These are phyloP conservation scores for Phytopythium boreale DNA, from an alignment of 352 stramenopile genomes.

Conservation along the genomic window DNA sequence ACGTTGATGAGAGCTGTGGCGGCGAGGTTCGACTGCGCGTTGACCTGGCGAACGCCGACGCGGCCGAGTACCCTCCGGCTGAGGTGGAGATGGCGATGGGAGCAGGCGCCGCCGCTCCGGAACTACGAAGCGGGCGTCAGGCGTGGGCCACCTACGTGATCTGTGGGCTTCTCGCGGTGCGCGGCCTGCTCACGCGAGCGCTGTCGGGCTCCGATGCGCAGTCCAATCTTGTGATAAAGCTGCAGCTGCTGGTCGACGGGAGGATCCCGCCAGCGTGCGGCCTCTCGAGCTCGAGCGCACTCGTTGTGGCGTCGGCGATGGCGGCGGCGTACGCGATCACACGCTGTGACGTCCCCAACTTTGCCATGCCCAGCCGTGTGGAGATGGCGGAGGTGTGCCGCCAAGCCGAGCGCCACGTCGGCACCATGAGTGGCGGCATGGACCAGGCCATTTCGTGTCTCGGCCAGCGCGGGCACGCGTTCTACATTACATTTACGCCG, in stretches of 20 bases:
- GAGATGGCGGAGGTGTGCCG: constrained; percentile 58
- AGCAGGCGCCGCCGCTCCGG: constrained; percentile 1
- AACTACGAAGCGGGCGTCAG: constrained; percentile 9
- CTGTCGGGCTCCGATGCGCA: constrained; percentile 9
- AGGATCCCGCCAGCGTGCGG: constrained; percentile 63
- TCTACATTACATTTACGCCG: constrained; percentile 60
- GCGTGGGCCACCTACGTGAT: constrained; percentile 39
- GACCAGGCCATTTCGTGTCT: constrained; percentile 76
- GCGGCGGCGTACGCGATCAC: constrained; percentile 25
- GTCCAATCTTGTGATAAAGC: background rate
- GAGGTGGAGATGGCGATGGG: constrained; percentile 6
- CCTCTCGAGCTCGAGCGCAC: constrained; percentile 75
- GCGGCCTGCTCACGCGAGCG: constrained; percentile 3
- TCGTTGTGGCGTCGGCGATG: constrained; percentile 70
- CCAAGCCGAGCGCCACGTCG: constrained; percentile 57
- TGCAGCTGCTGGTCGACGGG: constrained; percentile 67
- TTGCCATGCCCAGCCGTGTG: constrained; percentile 20
- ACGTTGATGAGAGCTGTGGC: background rate
- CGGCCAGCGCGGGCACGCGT: constrained; percentile 36
- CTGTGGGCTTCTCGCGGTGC: constrained; percentile 28
- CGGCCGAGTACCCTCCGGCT: background rate
- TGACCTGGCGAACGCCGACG: constrained; percentile 21
- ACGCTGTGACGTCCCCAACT: background rate
- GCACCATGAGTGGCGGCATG: constrained; percentile 82
- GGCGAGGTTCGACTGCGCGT: constrained; percentile 9